phyloP scores from a whole-genome alignment of 768 basidiomycete genomes.

The Filobasidium floriforme region DNA sequence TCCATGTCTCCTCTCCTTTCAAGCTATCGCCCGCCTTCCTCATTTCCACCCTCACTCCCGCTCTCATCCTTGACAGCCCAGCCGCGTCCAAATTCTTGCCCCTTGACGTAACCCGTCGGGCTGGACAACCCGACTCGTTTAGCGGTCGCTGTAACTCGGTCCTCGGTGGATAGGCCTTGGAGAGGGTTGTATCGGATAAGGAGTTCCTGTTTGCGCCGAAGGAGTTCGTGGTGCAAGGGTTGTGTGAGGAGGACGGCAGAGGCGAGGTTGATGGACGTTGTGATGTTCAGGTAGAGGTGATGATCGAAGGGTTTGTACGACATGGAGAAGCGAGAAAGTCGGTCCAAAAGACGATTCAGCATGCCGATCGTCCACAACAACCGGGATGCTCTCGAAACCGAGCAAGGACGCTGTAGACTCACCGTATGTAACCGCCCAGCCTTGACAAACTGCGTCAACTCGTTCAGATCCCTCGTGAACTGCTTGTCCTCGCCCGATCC shows the following conservation, averaged over 20 bases:
- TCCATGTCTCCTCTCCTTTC: not conserved
- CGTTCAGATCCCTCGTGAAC: constrained; percentile 27
- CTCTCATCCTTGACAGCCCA: constrained; percentile 3
- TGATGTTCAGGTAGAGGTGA: not conserved
- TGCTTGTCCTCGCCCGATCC: constrained; percentile 1
- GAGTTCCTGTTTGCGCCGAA: constrained; percentile 53
- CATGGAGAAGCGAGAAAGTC: not conserved
- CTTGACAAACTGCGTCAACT: constrained; percentile 53
- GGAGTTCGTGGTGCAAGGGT: not conserved
- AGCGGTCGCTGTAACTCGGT: constrained; percentile 75
- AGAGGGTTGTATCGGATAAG: constrained; percentile 83
- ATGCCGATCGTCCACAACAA: constrained; percentile 17
- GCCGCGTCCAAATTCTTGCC: not conserved
- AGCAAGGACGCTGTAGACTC: constrained; percentile 24
- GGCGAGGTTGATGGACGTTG: not conserved
- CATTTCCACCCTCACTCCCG: not conserved
- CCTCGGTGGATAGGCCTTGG: constrained; percentile 67
- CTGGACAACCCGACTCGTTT: constrained; percentile 78
- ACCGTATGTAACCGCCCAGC: constrained; percentile 74
- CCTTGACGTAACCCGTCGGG: constrained; percentile 50
- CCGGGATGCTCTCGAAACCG: not conserved
- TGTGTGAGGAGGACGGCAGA: not conserved
- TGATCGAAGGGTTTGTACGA: not conserved
- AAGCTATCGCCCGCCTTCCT: not conserved
- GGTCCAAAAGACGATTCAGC: not conserved